phyloP scores from a whole-genome alignment of 2,329 filamentous ascomycete genomes.

The Venturiaceae sp. region DNA sequence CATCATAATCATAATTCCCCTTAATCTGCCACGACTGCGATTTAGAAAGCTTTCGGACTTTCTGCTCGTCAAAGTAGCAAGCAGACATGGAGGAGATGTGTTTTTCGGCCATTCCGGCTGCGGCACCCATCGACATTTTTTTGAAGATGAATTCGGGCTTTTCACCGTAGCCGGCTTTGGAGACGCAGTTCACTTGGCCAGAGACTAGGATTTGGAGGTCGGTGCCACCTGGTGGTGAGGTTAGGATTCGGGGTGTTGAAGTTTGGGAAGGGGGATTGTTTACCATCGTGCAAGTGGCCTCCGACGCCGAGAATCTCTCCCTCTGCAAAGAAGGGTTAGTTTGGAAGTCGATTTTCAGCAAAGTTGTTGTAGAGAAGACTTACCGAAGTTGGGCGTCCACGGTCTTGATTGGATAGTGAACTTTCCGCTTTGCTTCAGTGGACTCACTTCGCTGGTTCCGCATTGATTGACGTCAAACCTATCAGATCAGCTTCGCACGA shows the following conservation, averaged over 20 bases:
- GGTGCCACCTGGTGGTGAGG: background rate
- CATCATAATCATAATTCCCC: slow-evolving; percentile 6
- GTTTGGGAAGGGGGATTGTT: background rate
- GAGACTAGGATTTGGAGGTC: background rate
- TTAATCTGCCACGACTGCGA: slow-evolving; percentile 4
- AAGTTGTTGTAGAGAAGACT: too few relatives aligned
- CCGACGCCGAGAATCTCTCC: slow-evolving; percentile 5
- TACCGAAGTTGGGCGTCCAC: slow-evolving; percentile 7
- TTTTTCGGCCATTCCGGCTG: background rate
- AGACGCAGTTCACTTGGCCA: background rate
- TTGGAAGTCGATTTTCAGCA: too few relatives aligned
- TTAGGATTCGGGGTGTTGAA: background rate
- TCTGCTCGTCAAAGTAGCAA: background rate
- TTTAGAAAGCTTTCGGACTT: background rate
- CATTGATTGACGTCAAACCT: slow-evolving; percentile 7
- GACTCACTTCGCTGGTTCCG: slow-evolving; percentile 3
- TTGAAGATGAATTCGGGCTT: background rate
- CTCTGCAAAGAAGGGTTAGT: too few relatives aligned
- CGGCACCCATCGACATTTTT: background rate
- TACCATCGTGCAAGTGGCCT: slow-evolving; percentile 6
- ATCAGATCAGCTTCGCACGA: background rate
- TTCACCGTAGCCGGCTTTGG: background rate
- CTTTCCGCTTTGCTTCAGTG: background rate
- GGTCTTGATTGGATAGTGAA: background rate
- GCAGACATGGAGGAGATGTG: background rate